These are phyloP conservation scores for Zychaea mexicana DNA, from an alignment of 371 early-diverging fungal species.

Conservation along the genomic window DNA sequence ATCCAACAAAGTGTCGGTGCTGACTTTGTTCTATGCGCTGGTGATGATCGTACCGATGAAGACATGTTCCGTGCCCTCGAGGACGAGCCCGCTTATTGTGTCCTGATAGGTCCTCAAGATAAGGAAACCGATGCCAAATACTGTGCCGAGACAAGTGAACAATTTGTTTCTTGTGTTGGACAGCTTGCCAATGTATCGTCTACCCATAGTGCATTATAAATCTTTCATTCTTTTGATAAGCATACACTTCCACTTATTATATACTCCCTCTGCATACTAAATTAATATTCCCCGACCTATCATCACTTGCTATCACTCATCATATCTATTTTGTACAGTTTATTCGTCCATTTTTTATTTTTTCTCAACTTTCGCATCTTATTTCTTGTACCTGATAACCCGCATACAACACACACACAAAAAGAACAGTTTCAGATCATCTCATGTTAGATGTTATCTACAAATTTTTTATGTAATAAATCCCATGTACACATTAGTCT, in stretches of 20 bases:
- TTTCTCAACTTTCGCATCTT: not conserved
- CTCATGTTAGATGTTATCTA: too few species aligned
- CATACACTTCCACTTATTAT: not conserved
- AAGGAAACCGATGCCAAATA: constrained; percentile 34
- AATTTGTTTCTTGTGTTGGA: constrained; percentile 29
- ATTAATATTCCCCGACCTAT: not conserved
- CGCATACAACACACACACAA: too few species aligned
- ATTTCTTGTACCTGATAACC: too few species aligned
- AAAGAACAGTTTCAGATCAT: too few species aligned
- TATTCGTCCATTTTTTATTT: not conserved
- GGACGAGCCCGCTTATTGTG: constrained; percentile 28
- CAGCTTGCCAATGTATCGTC: not conserved
- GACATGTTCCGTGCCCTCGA: constrained; percentile 85
- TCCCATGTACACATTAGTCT: too few species aligned
- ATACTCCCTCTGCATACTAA: not conserved
- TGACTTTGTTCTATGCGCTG: constrained; percentile 93
- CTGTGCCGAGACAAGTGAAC: constrained; percentile 36
- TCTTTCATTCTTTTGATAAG: not conserved
- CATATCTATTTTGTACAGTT: not conserved
- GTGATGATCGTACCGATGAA: constrained; percentile 97
- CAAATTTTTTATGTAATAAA: too few species aligned
- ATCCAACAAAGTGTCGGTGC: constrained; percentile 25
- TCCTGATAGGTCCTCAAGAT: constrained; percentile 38
- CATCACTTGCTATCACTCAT: not conserved
- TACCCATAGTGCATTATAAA: not conserved